These are phyloP conservation scores for Grammothele lineata DNA, from an alignment of 768 basidiomycete species.

Conservation along the genomic window DNA sequence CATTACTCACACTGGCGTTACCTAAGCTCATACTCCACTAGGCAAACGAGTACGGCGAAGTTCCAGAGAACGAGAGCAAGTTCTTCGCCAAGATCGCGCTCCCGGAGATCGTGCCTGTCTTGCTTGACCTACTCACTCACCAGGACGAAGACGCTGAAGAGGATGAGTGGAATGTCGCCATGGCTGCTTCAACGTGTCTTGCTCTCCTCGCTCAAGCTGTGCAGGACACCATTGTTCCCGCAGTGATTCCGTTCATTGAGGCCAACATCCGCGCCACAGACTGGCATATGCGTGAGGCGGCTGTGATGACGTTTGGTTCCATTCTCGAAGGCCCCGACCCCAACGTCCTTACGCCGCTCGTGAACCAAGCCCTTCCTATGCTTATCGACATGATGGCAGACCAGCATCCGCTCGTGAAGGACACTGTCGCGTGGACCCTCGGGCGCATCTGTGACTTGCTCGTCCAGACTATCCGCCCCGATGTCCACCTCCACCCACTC, in stretches of 20 bases:
- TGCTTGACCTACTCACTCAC: slow-evolving; percentile 80
- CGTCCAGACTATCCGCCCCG: slow-evolving; percentile 81
- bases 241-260: slow-evolving; percentile 97
- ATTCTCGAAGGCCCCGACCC: slow-evolving; percentile 97
- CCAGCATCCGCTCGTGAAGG: slow-evolving; percentile 80
- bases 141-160: slow-evolving; percentile 98
- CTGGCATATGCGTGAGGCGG: slow-evolving; percentile 96
- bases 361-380: slow-evolving; percentile 89
- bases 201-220: slow-evolving; percentile 87
- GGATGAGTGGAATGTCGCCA: slow-evolving; percentile 97
- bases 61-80: slow-evolving; percentile 79
- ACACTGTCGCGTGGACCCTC: slow-evolving; percentile 97
- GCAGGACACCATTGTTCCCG: slow-evolving; percentile 84
- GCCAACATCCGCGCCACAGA: slow-evolving; percentile 87
- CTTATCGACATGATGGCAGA: slow-evolving; percentile 96
- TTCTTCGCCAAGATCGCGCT: slow-evolving; percentile 94
- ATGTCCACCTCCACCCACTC: slow-evolving; percentile 80
- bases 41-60: slow-evolving; percentile 89
- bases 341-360: slow-evolving; percentile 79
- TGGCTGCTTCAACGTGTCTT: slow-evolving; percentile 94
- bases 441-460: slow-evolving; percentile 92
- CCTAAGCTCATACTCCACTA: slow-evolving; percentile 24
- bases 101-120: slow-evolving; percentile 91
- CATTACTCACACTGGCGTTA: background rate
- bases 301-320: slow-evolving; percentile 97